Percentiles rank a stretch among this genome's conserved stretches.
Conservation (phyloP, 2,329 filamentous ascomycete genomes). For the Fusarium sulawesiense region DNA sequence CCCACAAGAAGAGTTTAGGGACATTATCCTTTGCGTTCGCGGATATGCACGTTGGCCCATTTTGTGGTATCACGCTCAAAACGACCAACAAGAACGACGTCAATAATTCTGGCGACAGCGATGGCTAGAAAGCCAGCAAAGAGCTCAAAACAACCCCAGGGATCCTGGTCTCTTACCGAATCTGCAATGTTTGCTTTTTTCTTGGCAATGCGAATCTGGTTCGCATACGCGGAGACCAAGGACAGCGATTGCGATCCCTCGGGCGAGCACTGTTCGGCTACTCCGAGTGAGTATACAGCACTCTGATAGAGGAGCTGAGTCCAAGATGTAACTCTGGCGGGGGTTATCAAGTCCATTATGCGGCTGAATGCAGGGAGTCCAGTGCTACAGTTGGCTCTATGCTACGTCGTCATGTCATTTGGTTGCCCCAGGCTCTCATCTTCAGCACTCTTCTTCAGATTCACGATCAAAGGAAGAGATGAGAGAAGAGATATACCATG, state of each 20-base stretch:
- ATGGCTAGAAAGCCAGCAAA: background rate
- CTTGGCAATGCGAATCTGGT: background rate
- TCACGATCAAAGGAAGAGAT: background rate
- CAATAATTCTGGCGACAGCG: background rate
- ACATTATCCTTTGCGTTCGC: background rate
- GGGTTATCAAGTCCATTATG: background rate
- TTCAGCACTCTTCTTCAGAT: background rate
- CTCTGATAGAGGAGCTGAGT: background rate
- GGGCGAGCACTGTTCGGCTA: background rate
- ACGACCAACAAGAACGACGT: background rate
- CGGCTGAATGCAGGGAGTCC: background rate
- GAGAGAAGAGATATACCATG: too few relatives aligned
- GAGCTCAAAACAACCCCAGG: background rate
- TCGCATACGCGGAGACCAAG: background rate
- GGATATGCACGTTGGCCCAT: background rate
- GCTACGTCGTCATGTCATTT: background rate
- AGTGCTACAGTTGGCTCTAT: background rate
- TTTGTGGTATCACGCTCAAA: background rate
- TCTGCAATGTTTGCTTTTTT: background rate
- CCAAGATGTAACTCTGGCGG: background rate
- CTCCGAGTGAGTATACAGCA: background rate
- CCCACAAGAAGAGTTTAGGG: background rate
- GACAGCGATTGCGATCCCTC: background rate
- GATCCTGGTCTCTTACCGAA: background rate
- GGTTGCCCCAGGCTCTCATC: background rate